These are phyloP conservation scores for Limonomyces culmigenus DNA, from an alignment of 1,284 basidiomycete species.

Conservation along the genomic window DNA sequence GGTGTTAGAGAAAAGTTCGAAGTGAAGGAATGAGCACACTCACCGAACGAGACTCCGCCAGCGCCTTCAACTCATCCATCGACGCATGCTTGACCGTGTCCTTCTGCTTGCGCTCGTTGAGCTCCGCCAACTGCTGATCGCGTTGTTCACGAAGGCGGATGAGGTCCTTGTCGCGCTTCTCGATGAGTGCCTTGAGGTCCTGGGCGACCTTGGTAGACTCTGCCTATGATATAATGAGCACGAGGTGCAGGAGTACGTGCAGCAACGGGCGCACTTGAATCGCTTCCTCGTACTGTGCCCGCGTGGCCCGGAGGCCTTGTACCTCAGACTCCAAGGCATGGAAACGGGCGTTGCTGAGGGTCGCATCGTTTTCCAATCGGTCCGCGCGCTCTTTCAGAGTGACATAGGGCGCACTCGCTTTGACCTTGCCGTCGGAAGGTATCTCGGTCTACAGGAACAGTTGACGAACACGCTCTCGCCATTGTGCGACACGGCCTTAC, in stretches of 20 bases:
- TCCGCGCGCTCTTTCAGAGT: slow-evolving; percentile 26
- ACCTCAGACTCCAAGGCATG: no score
- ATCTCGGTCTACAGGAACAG: no score
- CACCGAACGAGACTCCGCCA: slow-evolving; percentile 56
- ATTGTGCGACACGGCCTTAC: neutral
- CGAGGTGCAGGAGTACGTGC: slow-evolving; percentile 5
- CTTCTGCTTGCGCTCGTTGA: slow-evolving; percentile 55
- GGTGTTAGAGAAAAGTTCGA: no score
- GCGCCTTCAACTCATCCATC: slow-evolving; percentile 51
- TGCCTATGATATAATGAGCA: slow-evolving; percentile 19
- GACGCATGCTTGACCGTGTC: slow-evolving; percentile 50
- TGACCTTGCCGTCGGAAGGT: no score
- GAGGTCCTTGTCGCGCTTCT: slow-evolving; percentile 61
- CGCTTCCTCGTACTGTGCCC: slow-evolving; percentile 29
- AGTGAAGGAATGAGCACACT: slow-evolving; percentile 7
- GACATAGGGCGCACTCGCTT: slow-evolving; percentile 29
- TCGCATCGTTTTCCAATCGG: no score
- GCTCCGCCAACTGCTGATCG: slow-evolving; percentile 60
- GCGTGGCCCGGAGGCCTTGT: slow-evolving; percentile 18
- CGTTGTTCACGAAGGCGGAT: slow-evolving; percentile 66
- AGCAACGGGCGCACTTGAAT: slow-evolving; percentile 27
- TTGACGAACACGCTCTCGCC: neutral
- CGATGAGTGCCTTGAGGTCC: slow-evolving; percentile 37
- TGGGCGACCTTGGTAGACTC: slow-evolving; percentile 27
- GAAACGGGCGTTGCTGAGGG: no score